A percentile compares a stretch with the other conserved stretches of the same genome.
Conservation (phyloP, 2,329 filamentous ascomycete species). For the Ascomycota sp. region DNA sequence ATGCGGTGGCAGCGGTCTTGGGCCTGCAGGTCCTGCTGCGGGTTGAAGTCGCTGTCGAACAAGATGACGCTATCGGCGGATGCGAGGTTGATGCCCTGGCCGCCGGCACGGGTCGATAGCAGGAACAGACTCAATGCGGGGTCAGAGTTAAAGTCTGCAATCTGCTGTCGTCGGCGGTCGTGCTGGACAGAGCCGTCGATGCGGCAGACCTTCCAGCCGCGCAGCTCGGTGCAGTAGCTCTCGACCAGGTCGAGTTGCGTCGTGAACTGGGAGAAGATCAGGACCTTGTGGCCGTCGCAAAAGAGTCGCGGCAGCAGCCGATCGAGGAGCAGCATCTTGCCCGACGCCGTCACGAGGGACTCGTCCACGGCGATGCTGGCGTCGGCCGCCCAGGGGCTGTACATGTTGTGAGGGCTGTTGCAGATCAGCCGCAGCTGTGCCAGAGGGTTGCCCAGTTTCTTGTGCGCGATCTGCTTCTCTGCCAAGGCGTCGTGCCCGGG, state of each 20-base stretch:
- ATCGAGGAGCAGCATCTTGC: conserved; percentile 90
- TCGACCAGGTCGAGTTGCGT: conserved; percentile 79
- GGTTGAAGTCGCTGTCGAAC: conserved; percentile 81
- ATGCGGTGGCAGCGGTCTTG: conserved; percentile 91
- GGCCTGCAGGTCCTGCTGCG: conserved; percentile 87
- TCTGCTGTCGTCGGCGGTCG: conserved; percentile 43
- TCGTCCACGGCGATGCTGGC: conserved; percentile 45
- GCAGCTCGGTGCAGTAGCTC: conserved; percentile 58
- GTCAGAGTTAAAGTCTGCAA: conserved; percentile 48
- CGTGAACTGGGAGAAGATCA: conserved; percentile 94
- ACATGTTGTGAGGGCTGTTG: conserved; percentile 90
- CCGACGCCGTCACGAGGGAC: conserved; percentile 62
- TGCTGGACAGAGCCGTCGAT: conserved; percentile 80
- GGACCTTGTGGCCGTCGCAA: conserved; percentile 56
- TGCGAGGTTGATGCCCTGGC: conserved; percentile 84
- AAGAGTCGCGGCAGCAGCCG: conserved; percentile 61
- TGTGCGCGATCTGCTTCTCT: conserved; percentile 68
- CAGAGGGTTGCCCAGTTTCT: conserved; percentile 80
- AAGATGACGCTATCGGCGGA: conserved; percentile 81
- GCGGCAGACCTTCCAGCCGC: conserved; percentile 60
- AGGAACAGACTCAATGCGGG: conserved; percentile 54
- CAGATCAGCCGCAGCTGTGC: conserved; percentile 83
- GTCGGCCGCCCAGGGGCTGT: conserved; percentile 58
- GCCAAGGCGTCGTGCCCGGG: not conserved
- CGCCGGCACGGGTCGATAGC: conserved; percentile 73